Conservation (phyloP, 805 yeast genomes). For the Saturnispora dispora region DNA sequence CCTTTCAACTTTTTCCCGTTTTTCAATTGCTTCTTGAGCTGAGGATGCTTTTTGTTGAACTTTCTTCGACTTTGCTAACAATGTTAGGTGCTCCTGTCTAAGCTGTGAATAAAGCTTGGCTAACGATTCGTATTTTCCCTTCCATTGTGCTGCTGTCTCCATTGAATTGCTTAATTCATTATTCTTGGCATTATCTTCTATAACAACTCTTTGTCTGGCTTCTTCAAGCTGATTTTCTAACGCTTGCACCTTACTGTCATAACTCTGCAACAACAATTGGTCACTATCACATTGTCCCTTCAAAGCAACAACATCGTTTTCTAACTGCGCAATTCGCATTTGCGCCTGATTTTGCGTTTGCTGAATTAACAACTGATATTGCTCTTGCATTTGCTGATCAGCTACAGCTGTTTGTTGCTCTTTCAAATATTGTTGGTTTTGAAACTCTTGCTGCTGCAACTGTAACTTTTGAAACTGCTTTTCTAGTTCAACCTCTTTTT, state of each 20-base stretch:
- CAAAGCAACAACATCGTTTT: constrained; percentile 66
- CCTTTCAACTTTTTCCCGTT: constrained; percentile 70
- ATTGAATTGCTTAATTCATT: constrained; percentile 59
- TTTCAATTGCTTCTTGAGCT: constrained; percentile 84
- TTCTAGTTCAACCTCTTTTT: constrained; percentile 39
- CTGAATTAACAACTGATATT: constrained; percentile 56
- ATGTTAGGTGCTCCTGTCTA: constrained; percentile 81
- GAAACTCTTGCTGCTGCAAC: constrained; percentile 55
- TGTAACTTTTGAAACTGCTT: constrained; percentile 54
- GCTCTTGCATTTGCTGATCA: constrained; percentile 59
- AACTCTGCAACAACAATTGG: constrained; percentile 74
- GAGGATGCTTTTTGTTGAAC: constrained; percentile 77
- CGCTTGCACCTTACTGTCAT: constrained; percentile 75
- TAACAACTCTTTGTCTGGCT: constrained; percentile 54
- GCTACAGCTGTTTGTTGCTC: constrained; percentile 66
- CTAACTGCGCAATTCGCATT: constrained; percentile 71
- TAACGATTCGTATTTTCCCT: constrained; percentile 76
- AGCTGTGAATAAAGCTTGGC: constrained; percentile 86
- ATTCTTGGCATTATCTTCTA: constrained; percentile 67
- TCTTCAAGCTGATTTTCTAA: constrained; percentile 64
- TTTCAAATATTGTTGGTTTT: constrained; percentile 65
- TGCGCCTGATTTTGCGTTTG: constrained; percentile 69
- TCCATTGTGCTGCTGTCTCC: constrained; percentile 73
- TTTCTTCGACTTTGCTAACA: constrained; percentile 69
- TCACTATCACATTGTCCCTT: constrained; percentile 80